Evolutionary conservation across 1,284 basidiomycete species (phyloP), one percentile per base, ranked within the genome.

Genomic region (Earliella scabrosa): DNA sequence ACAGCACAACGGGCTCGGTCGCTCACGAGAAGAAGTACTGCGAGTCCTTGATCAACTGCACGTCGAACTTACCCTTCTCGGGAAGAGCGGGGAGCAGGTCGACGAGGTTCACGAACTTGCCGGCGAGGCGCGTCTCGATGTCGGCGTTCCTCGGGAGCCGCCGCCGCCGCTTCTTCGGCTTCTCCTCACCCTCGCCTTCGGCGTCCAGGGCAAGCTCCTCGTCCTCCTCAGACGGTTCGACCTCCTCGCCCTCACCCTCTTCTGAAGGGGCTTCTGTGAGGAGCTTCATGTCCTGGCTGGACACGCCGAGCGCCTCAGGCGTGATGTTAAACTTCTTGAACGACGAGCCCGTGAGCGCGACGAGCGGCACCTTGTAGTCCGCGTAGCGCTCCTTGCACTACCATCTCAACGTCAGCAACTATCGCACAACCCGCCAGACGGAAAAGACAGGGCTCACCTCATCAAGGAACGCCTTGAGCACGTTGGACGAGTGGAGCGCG

Each of bases 21-120:
- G 16, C 50, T 59, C 79, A 94, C 45, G 92, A 93, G 80, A 97
- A 97, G 83, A 98, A 98, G 74, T 97, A 98, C 44, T 82, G 79
- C 39, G 90, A 93, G 46, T 86, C 74, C 69, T 89, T 88, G 75
- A 98, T 96, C 60, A 82, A 82, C 68, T 86, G 79, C 58, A 99
- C 94, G 66, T 95, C 85, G 71, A 99, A 98, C 54, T 82, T 78
- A 56, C 97, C 97, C 77, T 94, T 93, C 69, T 86, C 73, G 0
- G 97, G 97, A 21, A 96, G 75, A 0, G 88, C 86, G 0, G 96
- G 96, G 14, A 99, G 72, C 60, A 97, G 66, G 63, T 93, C 90
- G 27, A 79, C 75, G 35, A 99, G 75, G 60, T 87, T 80, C 57
- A 97, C 82, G 70, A 95, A 97, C 74, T 82, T 84, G 74, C 48